Base-by-base conservation (phyloP, 768 basidiomycete genomes). In the Rhodotorula babjevae region DNA sequence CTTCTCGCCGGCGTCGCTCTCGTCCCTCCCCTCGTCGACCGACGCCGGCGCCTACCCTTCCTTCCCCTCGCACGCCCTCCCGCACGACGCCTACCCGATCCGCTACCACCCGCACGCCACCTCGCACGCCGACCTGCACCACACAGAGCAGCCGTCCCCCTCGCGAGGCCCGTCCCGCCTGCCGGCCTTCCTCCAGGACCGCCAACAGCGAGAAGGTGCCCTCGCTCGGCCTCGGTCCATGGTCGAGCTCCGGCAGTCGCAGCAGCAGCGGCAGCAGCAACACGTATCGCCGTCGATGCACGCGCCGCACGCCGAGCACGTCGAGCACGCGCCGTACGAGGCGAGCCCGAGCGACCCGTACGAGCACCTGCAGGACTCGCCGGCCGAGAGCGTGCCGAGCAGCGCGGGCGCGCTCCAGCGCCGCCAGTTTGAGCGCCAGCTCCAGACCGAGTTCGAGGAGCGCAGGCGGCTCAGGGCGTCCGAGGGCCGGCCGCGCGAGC, bases 221-320 rank as follows among this genome's bases (percentile, higher is more conserved):
- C 75, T 75, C 21, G 65, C 71, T 0, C 61, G 77, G 9, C 77
- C 77, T 1, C 64, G 71, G 50, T 76, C 75, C 49, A 78, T 78
- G 77, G 58, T 78, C 42, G 77, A 78, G 59, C 73, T 78, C 46
- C 60, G 67, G 2, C 65, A 74, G 67, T 31, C 69, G n/a, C 67
- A 71, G 46, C 55, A 36, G 52, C 3, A 19, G 23, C 46, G 33
- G 23, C 64, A 71, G 46, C 55, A n/a, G 52, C 3, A 27, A 19
- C 46, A 36, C 44, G 7, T 10, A 10, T 23, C 50, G 18, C 6
- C 57, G 10, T 42, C 27, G 16, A 14, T 12, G 63, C 36, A 21
- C 49, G 47, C 12, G 19, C 44, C 29, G 18, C 42, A 29, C 55
- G 46, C 7, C 14, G 50, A 36, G 69, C 49, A 63, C n/a, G 21